Evolutionary conservation across 169 alveolate species (phyloP).

Genomic region (Toxoplasma gondii): DNA sequence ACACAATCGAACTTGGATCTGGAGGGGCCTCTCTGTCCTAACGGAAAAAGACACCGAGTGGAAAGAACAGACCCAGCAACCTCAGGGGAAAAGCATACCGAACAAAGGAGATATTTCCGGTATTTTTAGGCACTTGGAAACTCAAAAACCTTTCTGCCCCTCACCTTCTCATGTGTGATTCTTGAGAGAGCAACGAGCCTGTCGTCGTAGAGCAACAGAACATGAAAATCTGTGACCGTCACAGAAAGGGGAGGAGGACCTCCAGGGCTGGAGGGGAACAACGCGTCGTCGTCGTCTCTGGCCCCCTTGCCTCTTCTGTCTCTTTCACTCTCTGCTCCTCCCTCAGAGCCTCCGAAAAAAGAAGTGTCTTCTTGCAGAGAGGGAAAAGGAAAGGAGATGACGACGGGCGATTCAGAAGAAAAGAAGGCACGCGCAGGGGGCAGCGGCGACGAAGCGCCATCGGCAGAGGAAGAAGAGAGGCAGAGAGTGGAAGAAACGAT

Average conservation of each 20-base stretch:
- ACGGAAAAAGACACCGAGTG: too few species aligned
- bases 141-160: neutral
- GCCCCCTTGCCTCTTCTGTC: neutral
- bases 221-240: constrained; percentile 16
- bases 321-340: neutral
- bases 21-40: too few species aligned
- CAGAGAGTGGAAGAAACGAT: neutral
- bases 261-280: constrained; percentile 15
- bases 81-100: too few species aligned
- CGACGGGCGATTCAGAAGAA: neutral
- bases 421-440: constrained; percentile 5
- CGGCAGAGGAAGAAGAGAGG: neutral
- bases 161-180: constrained; percentile 23
- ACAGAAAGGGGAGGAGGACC: constrained; percentile 24
- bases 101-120: too few species aligned
- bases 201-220: constrained; percentile 37
- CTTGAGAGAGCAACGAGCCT: constrained; percentile 25
- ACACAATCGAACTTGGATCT: too few species aligned
- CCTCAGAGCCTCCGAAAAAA: neutral
- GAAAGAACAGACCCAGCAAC: too few species aligned
- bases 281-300: neutral
- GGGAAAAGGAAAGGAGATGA: neutral
- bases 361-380: neutral
- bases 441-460: neutral
- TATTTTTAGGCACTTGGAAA: too few species aligned